phyloP scores from a whole-genome alignment of 2,329 filamentous ascomycete genomes.

The Pyricularia sp. region DNA sequence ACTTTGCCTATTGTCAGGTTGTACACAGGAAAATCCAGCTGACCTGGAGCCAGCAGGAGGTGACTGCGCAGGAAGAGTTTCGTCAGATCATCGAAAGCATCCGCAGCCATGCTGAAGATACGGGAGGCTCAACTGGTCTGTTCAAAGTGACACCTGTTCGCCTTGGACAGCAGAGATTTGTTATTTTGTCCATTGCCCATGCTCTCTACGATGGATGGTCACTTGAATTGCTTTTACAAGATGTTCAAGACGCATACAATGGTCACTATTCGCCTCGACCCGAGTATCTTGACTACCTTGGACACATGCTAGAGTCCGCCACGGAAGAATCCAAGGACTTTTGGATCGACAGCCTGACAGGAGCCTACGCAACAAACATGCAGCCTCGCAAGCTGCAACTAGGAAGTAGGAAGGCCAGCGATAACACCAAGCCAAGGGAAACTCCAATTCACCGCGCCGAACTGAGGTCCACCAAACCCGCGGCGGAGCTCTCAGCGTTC shows the following conservation, averaged over 20 bases:
- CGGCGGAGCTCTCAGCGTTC: slow-evolving; percentile 35
- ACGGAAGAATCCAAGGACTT: slow-evolving; percentile 38
- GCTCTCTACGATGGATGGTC: slow-evolving; percentile 88
- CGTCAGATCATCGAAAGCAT: slow-evolving; percentile 18
- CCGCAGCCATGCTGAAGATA: slow-evolving; percentile 20
- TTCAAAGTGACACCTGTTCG: slow-evolving; percentile 35
- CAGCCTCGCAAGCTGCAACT: slow-evolving; percentile 18
- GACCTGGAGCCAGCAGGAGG: slow-evolving; percentile 14
- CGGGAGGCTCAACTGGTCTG: slow-evolving; percentile 24
- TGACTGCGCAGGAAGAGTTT: background rate
- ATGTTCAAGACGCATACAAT: slow-evolving; percentile 54
- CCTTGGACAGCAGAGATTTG: slow-evolving; percentile 21
- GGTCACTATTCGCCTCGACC: slow-evolving; percentile 27
- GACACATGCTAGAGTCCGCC: slow-evolving; percentile 34
- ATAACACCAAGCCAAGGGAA: background rate
- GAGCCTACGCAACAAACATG: slow-evolving; percentile 22
- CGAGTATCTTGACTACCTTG: slow-evolving; percentile 39
- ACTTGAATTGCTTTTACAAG: slow-evolving; percentile 56
- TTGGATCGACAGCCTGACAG: slow-evolving; percentile 57
- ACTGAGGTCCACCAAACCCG: slow-evolving; percentile 25
- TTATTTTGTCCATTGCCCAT: slow-evolving; percentile 65
- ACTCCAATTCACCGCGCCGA: slow-evolving; percentile 28
- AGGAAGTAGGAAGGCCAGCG: background rate
- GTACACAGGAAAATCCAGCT: slow-evolving; percentile 18
- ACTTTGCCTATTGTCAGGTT: slow-evolving; percentile 36